Conservation (phyloP, 129 eudicot genomes). For the Silybum marianum region DNA sequence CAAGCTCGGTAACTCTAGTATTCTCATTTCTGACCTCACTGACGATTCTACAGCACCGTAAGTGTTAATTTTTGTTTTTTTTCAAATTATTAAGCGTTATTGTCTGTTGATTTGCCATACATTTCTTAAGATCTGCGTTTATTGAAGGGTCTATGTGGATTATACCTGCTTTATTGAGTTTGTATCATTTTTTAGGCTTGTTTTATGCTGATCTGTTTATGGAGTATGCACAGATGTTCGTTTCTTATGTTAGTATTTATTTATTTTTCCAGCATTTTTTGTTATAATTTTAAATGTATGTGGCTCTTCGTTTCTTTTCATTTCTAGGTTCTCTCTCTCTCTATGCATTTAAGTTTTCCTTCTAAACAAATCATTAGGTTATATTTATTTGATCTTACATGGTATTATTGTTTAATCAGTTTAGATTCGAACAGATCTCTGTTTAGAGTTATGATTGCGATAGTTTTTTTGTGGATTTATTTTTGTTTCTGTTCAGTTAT, state of each 20-base stretch:
- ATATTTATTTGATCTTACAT: not conserved
- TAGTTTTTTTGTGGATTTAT: not conserved
- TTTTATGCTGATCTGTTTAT: constrained; percentile 7
- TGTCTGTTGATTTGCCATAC: not conserved
- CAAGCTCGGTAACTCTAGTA: constrained; percentile 53
- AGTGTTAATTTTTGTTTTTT: constrained; percentile 16
- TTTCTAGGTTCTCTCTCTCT: not conserved
- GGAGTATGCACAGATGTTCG: not conserved
- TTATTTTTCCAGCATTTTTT: not conserved
- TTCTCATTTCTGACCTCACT: constrained; percentile 62
- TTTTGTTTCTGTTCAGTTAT: not conserved
- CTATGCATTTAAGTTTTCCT: not conserved
- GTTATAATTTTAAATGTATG: not conserved
- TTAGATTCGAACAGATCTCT: not conserved
- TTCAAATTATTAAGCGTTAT: not conserved
- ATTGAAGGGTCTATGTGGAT: not conserved
- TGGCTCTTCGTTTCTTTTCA: not conserved
- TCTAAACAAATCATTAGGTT: not conserved
- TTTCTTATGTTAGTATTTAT: not conserved
- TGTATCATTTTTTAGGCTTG: too few relatives aligned
- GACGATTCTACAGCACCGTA: constrained; percentile 53
- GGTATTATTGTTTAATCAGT: not conserved
- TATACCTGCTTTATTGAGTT: not conserved
- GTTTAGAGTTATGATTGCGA: constrained; percentile 2
- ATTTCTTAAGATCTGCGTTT: constrained; percentile 14